Percentiles rank a stretch among this genome's conserved stretches.
phyloP scores from a whole-genome alignment of 2,329 filamentous ascomycete species.

The Nemania sp. region DNA sequence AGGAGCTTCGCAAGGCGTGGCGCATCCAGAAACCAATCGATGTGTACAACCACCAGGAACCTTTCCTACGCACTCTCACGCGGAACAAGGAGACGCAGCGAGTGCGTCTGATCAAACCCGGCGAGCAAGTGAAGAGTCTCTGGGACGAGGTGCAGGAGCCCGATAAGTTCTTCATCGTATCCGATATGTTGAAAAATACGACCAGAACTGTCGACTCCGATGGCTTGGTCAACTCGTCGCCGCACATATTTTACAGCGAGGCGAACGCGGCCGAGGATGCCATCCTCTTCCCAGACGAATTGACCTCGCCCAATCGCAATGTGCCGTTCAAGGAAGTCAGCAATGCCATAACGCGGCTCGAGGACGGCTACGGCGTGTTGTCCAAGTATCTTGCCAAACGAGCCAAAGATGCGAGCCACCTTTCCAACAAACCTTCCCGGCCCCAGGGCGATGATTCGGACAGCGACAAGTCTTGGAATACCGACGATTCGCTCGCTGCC shows the following conservation, averaged over 20 bases:
- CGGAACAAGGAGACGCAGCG: conserved; percentile 34
- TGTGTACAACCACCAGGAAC: conserved; percentile 34
- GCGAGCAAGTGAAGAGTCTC: conserved; percentile 33
- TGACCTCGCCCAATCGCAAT: conserved; percentile 26
- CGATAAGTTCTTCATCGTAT: conserved; percentile 26
- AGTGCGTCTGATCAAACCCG: conserved; percentile 35
- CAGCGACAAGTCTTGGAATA: conserved; percentile 3
- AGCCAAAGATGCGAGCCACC: conserved; percentile 2
- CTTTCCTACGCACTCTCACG: conserved; percentile 34
- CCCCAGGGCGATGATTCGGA: conserved; percentile 2
- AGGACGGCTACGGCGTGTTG: conserved; percentile 27
- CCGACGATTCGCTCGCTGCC: conserved; percentile 2
- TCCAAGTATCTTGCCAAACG: conserved; percentile 25
- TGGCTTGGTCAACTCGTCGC: background rate
- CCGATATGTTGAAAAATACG: conserved; percentile 23
- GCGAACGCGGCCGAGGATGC: conserved; percentile 38
- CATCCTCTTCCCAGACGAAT: conserved; percentile 34
- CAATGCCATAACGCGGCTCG: conserved; percentile 35
- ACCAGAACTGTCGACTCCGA: conserved; percentile 9
- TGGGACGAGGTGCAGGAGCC: conserved; percentile 35
- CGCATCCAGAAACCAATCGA: conserved; percentile 34
- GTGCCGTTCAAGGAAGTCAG: conserved; percentile 37
- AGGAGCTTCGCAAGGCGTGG: conserved; percentile 39
- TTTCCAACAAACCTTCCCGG: background rate
- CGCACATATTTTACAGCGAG: conserved; percentile 36